Evolutionary conservation across 345 rosid genomes (phyloP), one percentile per base, ranked within the genome.

Genomic region (Lepidium aucheri): DNA sequence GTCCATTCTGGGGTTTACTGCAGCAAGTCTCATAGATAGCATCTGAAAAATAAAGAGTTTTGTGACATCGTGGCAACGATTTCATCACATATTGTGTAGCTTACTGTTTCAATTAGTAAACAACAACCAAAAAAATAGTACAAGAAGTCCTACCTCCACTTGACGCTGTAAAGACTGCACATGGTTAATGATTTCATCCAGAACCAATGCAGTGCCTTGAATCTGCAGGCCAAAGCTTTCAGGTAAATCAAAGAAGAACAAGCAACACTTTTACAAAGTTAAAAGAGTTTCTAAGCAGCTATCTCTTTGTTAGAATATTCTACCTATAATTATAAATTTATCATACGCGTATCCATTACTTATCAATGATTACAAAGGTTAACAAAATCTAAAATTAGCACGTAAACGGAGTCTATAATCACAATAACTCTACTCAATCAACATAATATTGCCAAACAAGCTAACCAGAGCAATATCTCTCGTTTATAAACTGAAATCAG

Each of bases 111-210:
- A 43, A 15, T 12, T 72, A 17, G 47, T 34, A 33, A 59, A 58
- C n/a, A 28, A 5, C 14, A 53, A 35, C 26, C n/a, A n/a, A 55
- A 13, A 36, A 28, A 58, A 1, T 24, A 56, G 12, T 38, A 45
- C 2, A 41, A 58, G 53, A 65, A 72, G 53, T 67, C 84, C 76
- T 50, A 89, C 99, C 97, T 95, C 99, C 68, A 95, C 99, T 80
- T 95, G 95, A 67, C 75, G 87, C 71, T 95, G 99, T 69, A 95
- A 78, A 24, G 80, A 81, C 61, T 91, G 96, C 33, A 95, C 98
- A 56, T 95, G 99, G 73, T 81, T 91, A 74, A 95, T 95, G 67
- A 95, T 95, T 78, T 95, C 98, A 79, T 91, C 99, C 63, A 95
- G 75, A 42, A 95, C 94, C 77, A 85, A 75, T 20, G 99, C 95